These are phyloP conservation scores for Stachybotrys chlorohalonatus DNA, from an alignment of 2,329 filamentous ascomycete species.

Conservation along the genomic window DNA sequence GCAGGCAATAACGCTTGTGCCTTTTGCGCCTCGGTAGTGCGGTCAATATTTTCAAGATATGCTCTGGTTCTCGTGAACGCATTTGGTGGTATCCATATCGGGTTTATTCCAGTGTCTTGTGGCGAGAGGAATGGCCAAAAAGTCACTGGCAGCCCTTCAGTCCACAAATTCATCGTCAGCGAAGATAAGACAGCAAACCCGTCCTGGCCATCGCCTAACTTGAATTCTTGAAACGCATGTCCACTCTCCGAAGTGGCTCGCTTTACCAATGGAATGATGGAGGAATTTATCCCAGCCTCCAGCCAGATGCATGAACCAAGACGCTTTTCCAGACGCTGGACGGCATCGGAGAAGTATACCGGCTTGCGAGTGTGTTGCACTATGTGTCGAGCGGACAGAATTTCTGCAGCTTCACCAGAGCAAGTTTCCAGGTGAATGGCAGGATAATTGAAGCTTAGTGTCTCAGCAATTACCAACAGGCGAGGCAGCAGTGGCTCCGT, in stretches of 20 bases:
- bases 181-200: neutral
- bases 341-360: neutral
- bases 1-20: neutral
- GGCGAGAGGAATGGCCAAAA: neutral
- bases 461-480: neutral
- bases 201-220: neutral
- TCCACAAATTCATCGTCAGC: neutral
- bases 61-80: neutral
- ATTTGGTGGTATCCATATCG: neutral
- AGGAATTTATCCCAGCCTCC: neutral
- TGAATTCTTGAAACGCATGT: neutral
- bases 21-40: neutral
- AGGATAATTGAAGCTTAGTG: neutral
- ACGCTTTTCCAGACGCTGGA: neutral
- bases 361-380: neutral
- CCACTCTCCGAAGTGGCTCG: neutral
- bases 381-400: neutral
- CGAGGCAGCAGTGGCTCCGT: neutral
- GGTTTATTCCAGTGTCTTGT: neutral
- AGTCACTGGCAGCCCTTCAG: neutral
- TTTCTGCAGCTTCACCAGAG: neutral
- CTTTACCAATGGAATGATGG: neutral
- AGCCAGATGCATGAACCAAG: neutral
- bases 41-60: neutral
- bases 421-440: neutral